Evolutionary conservation across 2,329 filamentous ascomycete genomes (phyloP).

Genomic region (Fusarium nodosum): DNA sequence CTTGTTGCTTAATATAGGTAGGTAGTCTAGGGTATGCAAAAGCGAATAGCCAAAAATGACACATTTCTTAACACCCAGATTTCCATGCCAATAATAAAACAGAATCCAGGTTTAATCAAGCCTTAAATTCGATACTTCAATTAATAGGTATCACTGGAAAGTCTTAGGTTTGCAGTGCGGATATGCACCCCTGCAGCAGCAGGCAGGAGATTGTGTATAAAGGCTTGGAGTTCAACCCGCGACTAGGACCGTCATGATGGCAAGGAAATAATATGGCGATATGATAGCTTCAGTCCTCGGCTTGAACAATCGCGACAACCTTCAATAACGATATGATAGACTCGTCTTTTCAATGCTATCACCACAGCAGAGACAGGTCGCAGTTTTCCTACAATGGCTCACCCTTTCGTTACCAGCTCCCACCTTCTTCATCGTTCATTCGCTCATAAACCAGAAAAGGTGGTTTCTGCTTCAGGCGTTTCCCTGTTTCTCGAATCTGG

Average conservation of each 20-base stretch:
- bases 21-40: neutral
- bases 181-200: neutral
- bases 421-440: conserved; percentile 10
- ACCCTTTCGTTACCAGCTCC: conserved; percentile 4
- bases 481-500: conserved; percentile 17
- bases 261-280: neutral
- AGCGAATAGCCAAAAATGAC: too few species aligned
- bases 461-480: conserved; percentile 6
- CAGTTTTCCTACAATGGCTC: neutral
- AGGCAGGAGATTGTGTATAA: neutral
- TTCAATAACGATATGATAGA: too few species aligned
- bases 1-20: neutral
- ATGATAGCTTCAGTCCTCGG: neutral
- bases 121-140: neutral
- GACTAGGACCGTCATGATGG: neutral
- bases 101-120: neutral
- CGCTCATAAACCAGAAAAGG: neutral
- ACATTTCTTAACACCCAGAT: neutral
- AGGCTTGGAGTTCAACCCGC: neutral
- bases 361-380: neutral
- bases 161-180: neutral
- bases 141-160: neutral
- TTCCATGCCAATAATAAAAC: neutral
- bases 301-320: too few species aligned
- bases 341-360: neutral